Percentiles rank a stretch among this genome's conserved stretches.
Conservation (phyloP, 1,139 yeast genomes). For the Yamadazyma epiphylla region DNA sequence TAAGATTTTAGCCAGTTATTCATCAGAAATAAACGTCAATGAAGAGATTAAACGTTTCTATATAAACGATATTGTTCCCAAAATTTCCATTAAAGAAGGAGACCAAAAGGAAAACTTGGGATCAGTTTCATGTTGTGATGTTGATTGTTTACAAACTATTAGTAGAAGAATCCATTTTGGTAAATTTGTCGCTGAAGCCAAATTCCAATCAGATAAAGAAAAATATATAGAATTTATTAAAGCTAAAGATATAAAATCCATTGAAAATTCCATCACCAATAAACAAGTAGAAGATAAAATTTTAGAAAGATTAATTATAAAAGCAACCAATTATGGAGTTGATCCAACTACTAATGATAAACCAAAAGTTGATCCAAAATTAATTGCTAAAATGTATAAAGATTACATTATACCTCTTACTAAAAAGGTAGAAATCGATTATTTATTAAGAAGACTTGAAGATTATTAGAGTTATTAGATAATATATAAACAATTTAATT, state of each 20-base stretch:
- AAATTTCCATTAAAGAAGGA: conserved; percentile 62
- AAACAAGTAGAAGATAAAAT: conserved; percentile 82
- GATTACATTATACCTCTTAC: conserved; percentile 91
- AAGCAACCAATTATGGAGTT: conserved; percentile 82
- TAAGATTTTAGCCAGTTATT: conserved; percentile 66
- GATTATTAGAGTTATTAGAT: conserved; percentile 20
- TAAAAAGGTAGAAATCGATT: conserved; percentile 91
- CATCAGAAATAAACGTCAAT: conserved; percentile 75
- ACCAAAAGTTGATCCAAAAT: conserved; percentile 77
- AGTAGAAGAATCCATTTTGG: conserved; percentile 97
- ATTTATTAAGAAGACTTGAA: conserved; percentile 77
- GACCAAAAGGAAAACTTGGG: conserved; percentile 87
- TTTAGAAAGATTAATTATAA: conserved; percentile 68
- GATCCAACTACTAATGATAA: conserved; percentile 79
- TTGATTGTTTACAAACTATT: conserved; percentile 80
- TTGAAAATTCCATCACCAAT: conserved; percentile 81
- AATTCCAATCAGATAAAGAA: conserved; percentile 67
- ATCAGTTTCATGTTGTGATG: conserved; percentile 79
- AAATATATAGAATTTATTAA: conserved; percentile 61
- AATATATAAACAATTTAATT: conserved; percentile 1
- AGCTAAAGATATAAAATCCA: conserved; percentile 64
- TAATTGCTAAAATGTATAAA: conserved; percentile 76
- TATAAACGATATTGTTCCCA: conserved; percentile 68
- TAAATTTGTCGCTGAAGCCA: conserved; percentile 94
- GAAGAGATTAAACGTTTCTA: conserved; percentile 63